These are phyloP conservation scores for Endoconidiophora polonica DNA, from an alignment of 2,329 filamentous ascomycete species.

Conservation along the genomic window DNA sequence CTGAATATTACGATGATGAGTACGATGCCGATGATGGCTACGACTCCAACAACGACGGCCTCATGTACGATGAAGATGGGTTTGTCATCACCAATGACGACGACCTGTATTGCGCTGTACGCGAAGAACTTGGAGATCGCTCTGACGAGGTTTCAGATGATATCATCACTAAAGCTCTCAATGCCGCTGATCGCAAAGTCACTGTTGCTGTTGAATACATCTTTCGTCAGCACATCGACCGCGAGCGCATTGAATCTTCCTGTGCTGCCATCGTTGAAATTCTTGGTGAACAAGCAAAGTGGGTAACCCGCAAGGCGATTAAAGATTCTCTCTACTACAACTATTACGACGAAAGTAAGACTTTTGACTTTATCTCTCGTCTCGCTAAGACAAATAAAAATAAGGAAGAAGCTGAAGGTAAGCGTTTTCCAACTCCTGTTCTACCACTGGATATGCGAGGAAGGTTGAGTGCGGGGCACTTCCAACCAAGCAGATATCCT, in stretches of 20 bases:
- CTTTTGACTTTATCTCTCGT: conserved; percentile 54
- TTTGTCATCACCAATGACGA: conserved; percentile 2
- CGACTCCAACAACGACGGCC: conserved; percentile 28
- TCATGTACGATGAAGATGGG: conserved; percentile 7
- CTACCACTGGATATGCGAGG: neutral
- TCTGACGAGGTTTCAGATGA: conserved; percentile 9
- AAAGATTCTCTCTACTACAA: conserved; percentile 79
- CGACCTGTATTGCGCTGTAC: neutral
- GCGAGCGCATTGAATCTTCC: conserved; percentile 1
- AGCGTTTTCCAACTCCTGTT: conserved; percentile 14
- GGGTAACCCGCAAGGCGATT: conserved; percentile 42
- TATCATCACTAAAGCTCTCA: conserved; percentile 2
- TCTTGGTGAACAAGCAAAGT: conserved; percentile 30
- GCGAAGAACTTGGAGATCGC: conserved; percentile 7
- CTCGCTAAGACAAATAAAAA: conserved; percentile 24
- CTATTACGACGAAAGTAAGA: conserved; percentile 72
- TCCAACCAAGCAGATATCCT: no score
- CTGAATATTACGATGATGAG: conserved; percentile 13
- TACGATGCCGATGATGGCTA: conserved; percentile 25
- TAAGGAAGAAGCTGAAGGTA: conserved; percentile 29
- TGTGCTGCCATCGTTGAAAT: conserved; percentile 20
- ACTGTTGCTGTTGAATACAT: conserved; percentile 4
- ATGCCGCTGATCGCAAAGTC: neutral
- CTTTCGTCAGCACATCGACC: conserved; percentile 6
- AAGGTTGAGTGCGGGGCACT: no score